Conservation (phyloP, 2,329 filamentous ascomycete genomes). For the Sporothrix protearum region DNA sequence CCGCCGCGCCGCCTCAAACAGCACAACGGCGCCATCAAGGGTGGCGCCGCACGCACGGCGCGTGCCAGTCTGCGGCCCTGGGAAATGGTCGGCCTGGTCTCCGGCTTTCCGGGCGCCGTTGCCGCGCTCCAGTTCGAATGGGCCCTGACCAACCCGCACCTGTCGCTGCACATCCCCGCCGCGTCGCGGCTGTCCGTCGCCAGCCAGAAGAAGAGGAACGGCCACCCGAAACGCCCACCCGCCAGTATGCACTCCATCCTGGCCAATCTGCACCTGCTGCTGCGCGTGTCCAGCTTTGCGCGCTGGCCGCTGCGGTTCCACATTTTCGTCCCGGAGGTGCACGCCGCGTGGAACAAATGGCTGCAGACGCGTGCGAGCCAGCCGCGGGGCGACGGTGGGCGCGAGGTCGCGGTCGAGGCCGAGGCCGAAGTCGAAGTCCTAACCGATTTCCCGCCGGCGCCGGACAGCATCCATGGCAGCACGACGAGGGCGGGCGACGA, state of each 20-base stretch:
- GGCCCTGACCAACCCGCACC: constrained; percentile 84
- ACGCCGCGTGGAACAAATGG: constrained; percentile 64
- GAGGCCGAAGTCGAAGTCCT: constrained; percentile 42
- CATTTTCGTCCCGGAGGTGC: constrained; percentile 71
- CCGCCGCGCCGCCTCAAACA: constrained; percentile 80
- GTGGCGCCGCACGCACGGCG: constrained; percentile 76
- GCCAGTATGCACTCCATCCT: constrained; percentile 65
- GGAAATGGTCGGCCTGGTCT: constrained; percentile 84
- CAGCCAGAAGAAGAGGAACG: constrained; percentile 50
- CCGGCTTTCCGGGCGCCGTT: constrained; percentile 81
- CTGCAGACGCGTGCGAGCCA: constrained; percentile 29
- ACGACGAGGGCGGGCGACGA: constrained; percentile 1
- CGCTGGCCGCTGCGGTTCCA: constrained; percentile 78
- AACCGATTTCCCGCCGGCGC: constrained; percentile 47
- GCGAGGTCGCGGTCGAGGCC: constrained; percentile 41
- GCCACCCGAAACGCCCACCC: constrained; percentile 54
- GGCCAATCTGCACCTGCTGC: constrained; percentile 75
- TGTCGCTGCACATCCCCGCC: constrained; percentile 71
- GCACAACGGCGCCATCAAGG: constrained; percentile 81
- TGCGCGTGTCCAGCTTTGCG: constrained; percentile 73
- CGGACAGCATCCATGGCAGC: constrained; percentile 25
- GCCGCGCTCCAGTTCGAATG: constrained; percentile 94
- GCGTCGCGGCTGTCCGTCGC: constrained; percentile 56
- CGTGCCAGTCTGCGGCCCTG: constrained; percentile 69
- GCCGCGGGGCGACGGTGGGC: constrained; percentile 40